phyloP scores from a whole-genome alignment of 169 alveolate genomes.

The Perkinsus olseni region DNA sequence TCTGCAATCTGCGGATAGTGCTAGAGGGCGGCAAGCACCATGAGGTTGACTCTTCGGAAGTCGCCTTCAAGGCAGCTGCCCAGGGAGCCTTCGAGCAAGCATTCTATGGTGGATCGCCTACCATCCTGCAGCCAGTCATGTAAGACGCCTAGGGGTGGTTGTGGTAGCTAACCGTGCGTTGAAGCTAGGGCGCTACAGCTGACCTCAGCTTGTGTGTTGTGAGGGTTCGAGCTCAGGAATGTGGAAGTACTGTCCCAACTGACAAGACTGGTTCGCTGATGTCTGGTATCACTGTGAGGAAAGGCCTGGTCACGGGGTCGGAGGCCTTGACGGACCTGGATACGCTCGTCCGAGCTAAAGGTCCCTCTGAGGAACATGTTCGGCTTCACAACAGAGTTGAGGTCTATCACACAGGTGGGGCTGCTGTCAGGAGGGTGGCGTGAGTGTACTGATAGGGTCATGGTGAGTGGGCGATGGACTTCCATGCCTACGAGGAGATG shows the following conservation, averaged over 20 bases:
- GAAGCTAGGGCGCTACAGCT: slow-evolving; percentile 21
- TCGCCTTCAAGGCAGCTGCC: slow-evolving; percentile 86
- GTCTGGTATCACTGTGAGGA: slow-evolving; percentile 72
- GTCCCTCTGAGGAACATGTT: slow-evolving; percentile 86
- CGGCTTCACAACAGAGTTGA: slow-evolving; percentile 83
- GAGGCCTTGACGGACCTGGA: not conserved
- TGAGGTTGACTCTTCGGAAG: slow-evolving; percentile 83
- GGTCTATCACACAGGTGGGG: slow-evolving; percentile 66
- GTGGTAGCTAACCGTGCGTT: not conserved
- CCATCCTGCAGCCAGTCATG: not conserved
- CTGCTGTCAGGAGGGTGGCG: too few relatives aligned
- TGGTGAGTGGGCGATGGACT: slow-evolving; percentile 90
- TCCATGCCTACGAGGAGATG: slow-evolving; percentile 56
- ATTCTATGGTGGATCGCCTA: slow-evolving; percentile 3
- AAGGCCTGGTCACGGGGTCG: slow-evolving; percentile 71
- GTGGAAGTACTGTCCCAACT: slow-evolving; percentile 80
- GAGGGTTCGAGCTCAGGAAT: slow-evolving; percentile 84
- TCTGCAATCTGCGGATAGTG: slow-evolving; percentile 76
- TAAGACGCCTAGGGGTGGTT: not conserved
- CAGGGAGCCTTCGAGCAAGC: slow-evolving; percentile 67
- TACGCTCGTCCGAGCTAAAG: slow-evolving; percentile 65
- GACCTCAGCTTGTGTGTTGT: slow-evolving; percentile 55
- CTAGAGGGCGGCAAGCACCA: slow-evolving; percentile 80
- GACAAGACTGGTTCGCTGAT: slow-evolving; percentile 65
- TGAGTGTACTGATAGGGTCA: slow-evolving; percentile 47